Base-by-base conservation (phyloP, 805 yeast species). In the Pichia sporocuriosa region DNA sequence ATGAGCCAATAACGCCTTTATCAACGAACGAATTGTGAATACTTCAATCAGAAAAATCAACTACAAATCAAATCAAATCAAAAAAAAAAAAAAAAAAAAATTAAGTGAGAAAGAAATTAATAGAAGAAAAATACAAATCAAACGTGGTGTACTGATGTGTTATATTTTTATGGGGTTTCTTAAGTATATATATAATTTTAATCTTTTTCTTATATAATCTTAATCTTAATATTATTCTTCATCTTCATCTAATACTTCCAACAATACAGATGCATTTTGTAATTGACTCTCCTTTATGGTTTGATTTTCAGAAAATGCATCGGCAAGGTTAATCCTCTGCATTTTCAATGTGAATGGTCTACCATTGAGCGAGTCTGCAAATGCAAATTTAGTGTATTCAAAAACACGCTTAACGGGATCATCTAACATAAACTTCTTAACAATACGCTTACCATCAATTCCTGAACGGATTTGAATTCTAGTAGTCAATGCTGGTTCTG, bases 401-500 rank as follows among this genome's bases (percentile, higher is more conserved):
- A 73, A 93, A 2, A 93, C 59, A 1, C 57, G 60, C 3, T 66
- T 44, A 0, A 93, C 86, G 3, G 70, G 66, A 49, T 84, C 95
- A 4, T 64, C 58, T 10, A 73, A 54, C 8, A 63, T 62, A 51
- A 90, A 84, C 44, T 85, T 73, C 45, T 86, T 81, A 10, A 90
- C 81, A 11, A 81, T 64, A 44, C 97, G 70, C 35, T 79, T 73
- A n/a, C 97, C 97, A 53, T 81, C 86, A 13, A 52, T 45, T 15
- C 89, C 93, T 23, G 85, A 73, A 45, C 96, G 70, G n/a, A 93
- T 73, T 62, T 93, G 97, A 21, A 93, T 74, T 53, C 96, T 69
- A 0, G 96, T 85, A 6, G 70, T 65, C 0, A 79, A 68, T 7
- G 68, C 62, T 0, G 76, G 72, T 10, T 73, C 79, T 4, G 44